phyloP scores from a whole-genome alignment of 73 alveolate species.

The Stentor roeselii region DNA sequence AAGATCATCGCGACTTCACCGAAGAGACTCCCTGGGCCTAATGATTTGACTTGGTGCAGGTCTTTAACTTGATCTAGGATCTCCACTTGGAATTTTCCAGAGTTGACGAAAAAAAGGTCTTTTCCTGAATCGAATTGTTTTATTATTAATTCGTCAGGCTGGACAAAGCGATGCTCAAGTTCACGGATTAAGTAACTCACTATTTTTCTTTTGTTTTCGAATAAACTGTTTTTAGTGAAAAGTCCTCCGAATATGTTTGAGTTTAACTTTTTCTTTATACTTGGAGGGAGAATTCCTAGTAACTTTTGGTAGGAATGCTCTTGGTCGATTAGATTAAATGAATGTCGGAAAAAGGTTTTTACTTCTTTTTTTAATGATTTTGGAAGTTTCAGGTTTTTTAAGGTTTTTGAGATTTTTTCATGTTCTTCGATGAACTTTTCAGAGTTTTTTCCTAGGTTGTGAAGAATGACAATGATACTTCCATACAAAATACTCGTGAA shows the following conservation, averaged over 20 bases:
- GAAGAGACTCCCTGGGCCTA: conserved; percentile 44
- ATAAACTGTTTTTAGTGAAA: conserved; percentile 32
- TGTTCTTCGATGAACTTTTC: neutral
- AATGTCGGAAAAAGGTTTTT: conserved; percentile 30
- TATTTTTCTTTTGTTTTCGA: conserved; percentile 32
- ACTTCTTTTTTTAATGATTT: conserved; percentile 41
- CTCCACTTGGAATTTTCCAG: neutral
- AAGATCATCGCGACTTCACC: conserved; percentile 79
- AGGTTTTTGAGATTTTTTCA: conserved; percentile 55
- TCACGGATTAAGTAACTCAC: conserved; percentile 35
- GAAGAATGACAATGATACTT: neutral
- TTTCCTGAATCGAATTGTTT: conserved; percentile 42
- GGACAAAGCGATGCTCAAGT: conserved; percentile 27
- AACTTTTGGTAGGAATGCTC: conserved; percentile 49
- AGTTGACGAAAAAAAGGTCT: conserved; percentile 34
- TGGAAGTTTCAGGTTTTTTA: conserved; percentile 59
- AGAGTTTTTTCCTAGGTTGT: neutral
- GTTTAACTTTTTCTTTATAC: conserved; percentile 42
- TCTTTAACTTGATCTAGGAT: neutral
- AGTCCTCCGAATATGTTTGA: conserved; percentile 38
- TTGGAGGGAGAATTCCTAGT: conserved; percentile 49
- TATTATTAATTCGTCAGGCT: conserved; percentile 53
- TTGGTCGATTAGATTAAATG: conserved; percentile 42
- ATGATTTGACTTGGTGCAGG: conserved; percentile 20
- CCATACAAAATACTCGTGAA: neutral